A percentile compares a stretch with the other conserved stretches of the same genome.
These are phyloP conservation scores for Emergomyces pasteurianus DNA, from an alignment of 2,329 filamentous ascomycete genomes.

Conservation along the genomic window DNA sequence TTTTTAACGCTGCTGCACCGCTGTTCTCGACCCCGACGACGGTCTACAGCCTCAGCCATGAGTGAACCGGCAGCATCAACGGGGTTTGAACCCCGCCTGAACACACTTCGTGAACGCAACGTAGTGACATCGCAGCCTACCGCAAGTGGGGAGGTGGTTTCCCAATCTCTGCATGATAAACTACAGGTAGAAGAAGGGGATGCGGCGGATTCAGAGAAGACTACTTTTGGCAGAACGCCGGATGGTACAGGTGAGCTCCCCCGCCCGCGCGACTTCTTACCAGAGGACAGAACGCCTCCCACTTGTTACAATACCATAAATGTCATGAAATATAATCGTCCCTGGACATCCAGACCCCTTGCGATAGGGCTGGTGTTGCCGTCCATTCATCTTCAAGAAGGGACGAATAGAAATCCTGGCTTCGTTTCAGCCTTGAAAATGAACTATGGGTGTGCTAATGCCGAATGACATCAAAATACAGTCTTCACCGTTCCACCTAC, in stretches of 20 bases:
- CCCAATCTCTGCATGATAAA: conserved; percentile 28
- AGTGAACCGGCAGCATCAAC: conserved; percentile 23
- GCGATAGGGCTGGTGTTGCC: background rate
- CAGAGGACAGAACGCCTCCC: background rate
- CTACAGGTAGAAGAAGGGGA: conserved; percentile 10
- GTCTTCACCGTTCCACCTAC: conserved; percentile 93
- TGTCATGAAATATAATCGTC: background rate
- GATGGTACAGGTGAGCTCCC: conserved; percentile 68
- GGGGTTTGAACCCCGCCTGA: conserved; percentile 22
- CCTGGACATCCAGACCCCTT: background rate
- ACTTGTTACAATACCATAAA: background rate
- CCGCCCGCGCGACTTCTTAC: background rate
- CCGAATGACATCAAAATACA: conserved; percentile 26
- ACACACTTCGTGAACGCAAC: conserved; percentile 39
- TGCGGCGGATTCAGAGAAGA: conserved; percentile 39
- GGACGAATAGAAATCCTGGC: background rate
- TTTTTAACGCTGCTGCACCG: conserved; percentile 2
- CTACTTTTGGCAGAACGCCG: conserved; percentile 83
- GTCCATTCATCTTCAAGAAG: background rate
- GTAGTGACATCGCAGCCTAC: conserved; percentile 20
- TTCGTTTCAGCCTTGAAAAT: background rate
- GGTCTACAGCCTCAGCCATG: conserved; percentile 17
- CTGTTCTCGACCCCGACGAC: background rate
- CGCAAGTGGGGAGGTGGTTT: conserved; percentile 36
- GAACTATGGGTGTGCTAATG: background rate